Evolutionary conservation across 2,329 filamentous ascomycete genomes (phyloP).

Genomic region (Fusarium pseudoanthophilum): DNA sequence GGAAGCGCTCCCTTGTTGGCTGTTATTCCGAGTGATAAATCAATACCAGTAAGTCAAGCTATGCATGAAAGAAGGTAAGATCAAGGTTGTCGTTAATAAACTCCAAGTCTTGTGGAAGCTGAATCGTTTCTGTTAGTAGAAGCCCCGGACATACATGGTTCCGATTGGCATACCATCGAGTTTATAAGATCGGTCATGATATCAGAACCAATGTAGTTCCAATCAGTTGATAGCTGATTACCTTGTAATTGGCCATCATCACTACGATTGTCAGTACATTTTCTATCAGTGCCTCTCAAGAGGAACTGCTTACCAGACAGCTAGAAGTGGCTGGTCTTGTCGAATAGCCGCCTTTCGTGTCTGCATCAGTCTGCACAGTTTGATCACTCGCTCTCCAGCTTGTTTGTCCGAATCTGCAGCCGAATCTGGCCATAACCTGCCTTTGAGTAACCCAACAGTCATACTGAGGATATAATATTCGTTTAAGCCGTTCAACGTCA

Average conservation of each 20-base stretch:
- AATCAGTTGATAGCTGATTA: not conserved
- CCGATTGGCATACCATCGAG: not conserved
- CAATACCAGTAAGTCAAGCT: too few species aligned
- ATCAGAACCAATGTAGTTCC: not conserved
- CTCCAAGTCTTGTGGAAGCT: not conserved
- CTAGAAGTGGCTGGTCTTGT: accelerated
- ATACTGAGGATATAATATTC: not conserved
- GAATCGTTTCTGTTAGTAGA: not conserved
- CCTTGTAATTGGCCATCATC: accelerated
- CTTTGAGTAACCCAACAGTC: not conserved
- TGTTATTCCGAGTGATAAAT: too few species aligned
- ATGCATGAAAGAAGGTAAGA: not conserved
- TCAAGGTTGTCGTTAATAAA: not conserved
- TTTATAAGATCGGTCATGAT: not conserved
- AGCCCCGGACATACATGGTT: too few species aligned
- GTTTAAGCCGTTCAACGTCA: not conserved
- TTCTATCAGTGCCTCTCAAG: too few species aligned
- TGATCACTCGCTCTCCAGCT: not conserved
- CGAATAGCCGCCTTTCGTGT: not conserved
- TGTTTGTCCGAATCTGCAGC: not conserved
- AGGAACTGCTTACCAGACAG: not conserved
- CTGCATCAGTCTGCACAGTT: not conserved
- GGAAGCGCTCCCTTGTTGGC: too few species aligned
- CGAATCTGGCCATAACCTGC: not conserved
- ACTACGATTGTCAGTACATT: too few species aligned